Conservation (phyloP, 352 stramenopile genomes). For the Phytophthora pinifolia region DNA sequence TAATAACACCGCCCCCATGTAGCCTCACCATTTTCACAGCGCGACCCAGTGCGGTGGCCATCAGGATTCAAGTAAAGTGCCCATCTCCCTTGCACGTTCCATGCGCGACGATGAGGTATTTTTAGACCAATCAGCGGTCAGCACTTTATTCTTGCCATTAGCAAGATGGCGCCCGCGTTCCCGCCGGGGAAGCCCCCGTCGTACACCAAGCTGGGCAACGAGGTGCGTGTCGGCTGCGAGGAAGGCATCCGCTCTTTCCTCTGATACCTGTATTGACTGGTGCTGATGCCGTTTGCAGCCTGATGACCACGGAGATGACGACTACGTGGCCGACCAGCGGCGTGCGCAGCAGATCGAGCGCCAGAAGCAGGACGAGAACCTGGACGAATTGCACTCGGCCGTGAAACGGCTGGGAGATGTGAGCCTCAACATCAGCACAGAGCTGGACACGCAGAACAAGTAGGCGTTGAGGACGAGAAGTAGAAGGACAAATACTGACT, state of each 20-base stretch:
- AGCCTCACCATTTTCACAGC: conserved; percentile 1
- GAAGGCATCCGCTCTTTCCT: background rate
- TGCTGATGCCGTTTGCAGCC: conserved; percentile 27
- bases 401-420: conserved; percentile 84
- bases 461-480: conserved; percentile 19
- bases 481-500: background rate
- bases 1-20: background rate
- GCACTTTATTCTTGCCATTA: conserved; percentile 8
- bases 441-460: conserved; percentile 83
- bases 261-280: conserved; percentile 3
- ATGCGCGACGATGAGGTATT: conserved; percentile 19
- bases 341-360: conserved; percentile 70
- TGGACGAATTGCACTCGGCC: conserved; percentile 74
- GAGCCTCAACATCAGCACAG: conserved; percentile 82
- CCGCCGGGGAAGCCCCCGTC: conserved; percentile 56
- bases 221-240: conserved; percentile 32
- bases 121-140: conserved; percentile 27
- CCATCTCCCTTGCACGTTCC: conserved; percentile 12
- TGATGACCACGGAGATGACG: conserved; percentile 53
- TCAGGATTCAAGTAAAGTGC: background rate
- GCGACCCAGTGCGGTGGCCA: conserved; percentile 19
- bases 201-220: conserved; percentile 74
- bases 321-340: conserved; percentile 52
- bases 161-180: conserved; percentile 59
- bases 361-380: conserved; percentile 82